These are phyloP conservation scores for Rhodamnia argentea DNA, from an alignment of 345 rosid species.

Conservation along the genomic window DNA sequence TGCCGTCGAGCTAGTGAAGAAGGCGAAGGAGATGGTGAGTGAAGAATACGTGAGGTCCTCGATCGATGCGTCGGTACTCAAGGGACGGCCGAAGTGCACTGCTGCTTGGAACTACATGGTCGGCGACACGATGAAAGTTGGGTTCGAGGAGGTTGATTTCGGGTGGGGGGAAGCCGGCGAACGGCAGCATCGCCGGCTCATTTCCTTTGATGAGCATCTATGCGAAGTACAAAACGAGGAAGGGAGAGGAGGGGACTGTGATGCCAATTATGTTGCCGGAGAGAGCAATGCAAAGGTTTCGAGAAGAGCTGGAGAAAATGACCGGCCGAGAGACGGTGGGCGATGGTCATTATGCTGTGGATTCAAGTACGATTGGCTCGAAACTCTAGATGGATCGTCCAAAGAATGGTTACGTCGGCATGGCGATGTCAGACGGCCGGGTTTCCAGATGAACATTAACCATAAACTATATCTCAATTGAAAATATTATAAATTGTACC, in stretches of 20 bases:
- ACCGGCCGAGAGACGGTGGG: not conserved
- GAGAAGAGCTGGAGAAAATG: not conserved
- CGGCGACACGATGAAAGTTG: not conserved
- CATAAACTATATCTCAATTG: too few species aligned
- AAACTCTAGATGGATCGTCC: not conserved
- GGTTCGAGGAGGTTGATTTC: not conserved
- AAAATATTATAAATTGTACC: too few species aligned
- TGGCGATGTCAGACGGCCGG: too few species aligned
- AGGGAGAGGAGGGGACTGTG: not conserved
- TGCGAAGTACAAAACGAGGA: not conserved
- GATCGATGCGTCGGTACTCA: not conserved
- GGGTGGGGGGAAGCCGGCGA: not conserved
- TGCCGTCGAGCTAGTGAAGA: not conserved
- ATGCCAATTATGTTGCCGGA: not conserved
- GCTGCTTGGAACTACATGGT: not conserved
- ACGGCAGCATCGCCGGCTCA: not conserved
- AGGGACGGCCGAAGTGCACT: not conserved
- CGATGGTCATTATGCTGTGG: too few species aligned
- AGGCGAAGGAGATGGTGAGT: not conserved
- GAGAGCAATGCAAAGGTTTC: not conserved
- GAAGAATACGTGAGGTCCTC: not conserved
- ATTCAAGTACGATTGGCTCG: not conserved
- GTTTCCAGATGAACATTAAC: too few species aligned
- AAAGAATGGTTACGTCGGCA: too few species aligned
- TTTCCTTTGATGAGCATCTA: not conserved